Base-by-base conservation (phyloP, 1,139 yeast species). In the Suhomyces maxii region DNA sequence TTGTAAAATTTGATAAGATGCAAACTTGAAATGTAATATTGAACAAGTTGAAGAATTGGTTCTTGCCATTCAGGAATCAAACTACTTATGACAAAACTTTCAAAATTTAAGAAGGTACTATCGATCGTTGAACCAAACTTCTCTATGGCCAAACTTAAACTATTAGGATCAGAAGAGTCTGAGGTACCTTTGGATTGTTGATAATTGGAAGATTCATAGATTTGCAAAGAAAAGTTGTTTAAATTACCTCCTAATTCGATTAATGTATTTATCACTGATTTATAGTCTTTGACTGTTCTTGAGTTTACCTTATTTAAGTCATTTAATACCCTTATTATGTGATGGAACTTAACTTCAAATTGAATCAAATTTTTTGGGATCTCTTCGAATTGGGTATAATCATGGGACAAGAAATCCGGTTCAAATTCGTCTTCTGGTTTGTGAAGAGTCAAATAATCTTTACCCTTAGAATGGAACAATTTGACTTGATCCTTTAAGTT, bases 31-130 rank as follows among this genome's bases (percentile, higher is more conserved):
- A 65, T 53, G 51, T 69, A 69, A 48, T 76, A 73, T 50, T 72
- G 78, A 23, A 68, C 63, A 42, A 74, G 55, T 53, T 73, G 79
- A 52, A 69, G 66, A 30, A 73, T 64, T 10, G 77, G 76, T 52
- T 76, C 80, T 50, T 75, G 77, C 79, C 79, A 75, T 43, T 69
- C 65, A 1, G 79, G 76, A 7, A 74, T 62, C 37, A 73, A 65
- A 36, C 63, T 59, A 37, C 65, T 59, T 36, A 64, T 55, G 3
- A 71, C 54, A 49, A 72, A 75, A 18, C 69, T 64, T 55, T 76
- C 80, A 46, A 65, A 70, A 51, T 68, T 70, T 37, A 76, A 59
- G 46, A 73, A 76, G 45, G 63, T 68, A 45, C 68, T 63, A 54
- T 76, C 80, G 39, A 75, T 66, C 3, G 77, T 71, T 7, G 77